Percentiles rank a stretch among this genome's conserved stretches.
Conservation (phyloP, 2,329 filamentous ascomycete species). For the Davidsoniella eucalypti region DNA sequence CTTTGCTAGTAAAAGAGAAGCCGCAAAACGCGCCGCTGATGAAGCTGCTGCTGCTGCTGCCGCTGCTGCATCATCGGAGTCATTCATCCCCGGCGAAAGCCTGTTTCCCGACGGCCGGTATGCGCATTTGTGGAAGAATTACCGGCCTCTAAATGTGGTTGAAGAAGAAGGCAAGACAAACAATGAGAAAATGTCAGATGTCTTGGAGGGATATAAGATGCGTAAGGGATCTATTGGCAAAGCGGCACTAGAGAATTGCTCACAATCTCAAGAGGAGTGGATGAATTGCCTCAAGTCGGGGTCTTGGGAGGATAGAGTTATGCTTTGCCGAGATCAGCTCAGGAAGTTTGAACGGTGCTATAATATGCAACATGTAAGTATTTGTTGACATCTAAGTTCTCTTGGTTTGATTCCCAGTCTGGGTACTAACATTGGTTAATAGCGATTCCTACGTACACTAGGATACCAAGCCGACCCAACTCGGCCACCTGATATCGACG, state of each 20-base stretch:
- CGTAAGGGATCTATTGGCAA: slow-evolving; percentile 61
- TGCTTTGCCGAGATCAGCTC: slow-evolving; percentile 67
- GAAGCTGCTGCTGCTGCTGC: slow-evolving; percentile 9
- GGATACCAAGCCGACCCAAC: slow-evolving; percentile 63
- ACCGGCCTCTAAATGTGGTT: slow-evolving; percentile 54
- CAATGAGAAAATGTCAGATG: slow-evolving; percentile 62
- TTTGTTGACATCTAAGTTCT: not conserved
- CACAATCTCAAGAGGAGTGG: slow-evolving; percentile 69
- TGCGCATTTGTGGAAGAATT: slow-evolving; percentile 85
- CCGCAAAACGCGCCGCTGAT: slow-evolving; percentile 15
- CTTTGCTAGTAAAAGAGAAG: slow-evolving; percentile 5
- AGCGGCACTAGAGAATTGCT: slow-evolving; percentile 85
- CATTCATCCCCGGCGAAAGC: slow-evolving; percentile 31
- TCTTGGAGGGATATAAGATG: slow-evolving; percentile 72
- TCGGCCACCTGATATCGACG: slow-evolving; percentile 51
- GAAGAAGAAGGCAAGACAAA: slow-evolving; percentile 55
- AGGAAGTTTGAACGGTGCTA: slow-evolving; percentile 73
- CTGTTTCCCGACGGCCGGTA: slow-evolving; percentile 45
- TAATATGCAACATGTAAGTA: slow-evolving; percentile 60
- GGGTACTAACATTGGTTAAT: not conserved
- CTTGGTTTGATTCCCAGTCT: not conserved
- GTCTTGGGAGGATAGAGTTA: slow-evolving; percentile 48
- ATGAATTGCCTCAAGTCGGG: slow-evolving; percentile 67
- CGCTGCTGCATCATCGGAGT: slow-evolving; percentile 13
- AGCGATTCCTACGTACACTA: slow-evolving; percentile 79